Conservation (phyloP, 495 filamentous ascomycete species). For the Neurospora sp. region DNA sequence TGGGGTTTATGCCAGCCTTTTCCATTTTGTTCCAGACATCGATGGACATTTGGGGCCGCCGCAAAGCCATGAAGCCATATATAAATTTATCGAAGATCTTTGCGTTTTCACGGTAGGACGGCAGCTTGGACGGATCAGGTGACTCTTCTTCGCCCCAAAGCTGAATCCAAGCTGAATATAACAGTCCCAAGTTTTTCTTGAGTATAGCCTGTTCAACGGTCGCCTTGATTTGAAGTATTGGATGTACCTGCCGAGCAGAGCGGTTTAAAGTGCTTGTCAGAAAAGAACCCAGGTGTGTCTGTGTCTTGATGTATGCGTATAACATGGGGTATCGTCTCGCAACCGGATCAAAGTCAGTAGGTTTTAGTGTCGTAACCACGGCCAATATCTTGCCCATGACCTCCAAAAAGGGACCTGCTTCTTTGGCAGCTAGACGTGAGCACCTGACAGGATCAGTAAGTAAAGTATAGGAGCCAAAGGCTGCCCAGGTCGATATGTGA, state of each 20-base stretch:
- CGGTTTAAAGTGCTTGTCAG: not conserved
- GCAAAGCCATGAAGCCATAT: constrained; percentile 37
- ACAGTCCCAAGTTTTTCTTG: constrained; percentile 4
- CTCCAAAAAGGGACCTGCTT: constrained; percentile 15
- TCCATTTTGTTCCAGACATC: constrained; percentile 53
- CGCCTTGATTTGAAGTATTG: not conserved
- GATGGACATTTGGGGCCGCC: constrained; percentile 37
- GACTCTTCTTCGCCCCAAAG: constrained; percentile 20
- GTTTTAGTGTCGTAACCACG: not conserved
- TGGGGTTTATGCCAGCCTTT: constrained; percentile 37
- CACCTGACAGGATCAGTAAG: constrained; percentile 24
- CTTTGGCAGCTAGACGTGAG: constrained; percentile 6
- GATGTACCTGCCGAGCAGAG: not conserved
- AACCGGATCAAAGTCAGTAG: constrained; percentile 6
- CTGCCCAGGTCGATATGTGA: constrained; percentile 18
- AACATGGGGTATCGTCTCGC: not conserved
- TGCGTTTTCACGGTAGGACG: constrained; percentile 8
- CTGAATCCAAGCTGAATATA: constrained; percentile 20
- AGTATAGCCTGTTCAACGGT: constrained; percentile 9
- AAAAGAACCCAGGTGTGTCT: constrained; percentile 5
- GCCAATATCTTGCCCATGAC: constrained; percentile 7
- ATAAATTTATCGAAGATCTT: constrained; percentile 49
- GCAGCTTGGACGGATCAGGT: constrained; percentile 8
- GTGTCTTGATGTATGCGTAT: not conserved
- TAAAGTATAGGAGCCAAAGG: constrained; percentile 33